Percentiles rank a stretch among this genome's conserved stretches.
phyloP scores from a whole-genome alignment of 371 early-diverging fungal genomes.

The Mucor racemosus region DNA sequence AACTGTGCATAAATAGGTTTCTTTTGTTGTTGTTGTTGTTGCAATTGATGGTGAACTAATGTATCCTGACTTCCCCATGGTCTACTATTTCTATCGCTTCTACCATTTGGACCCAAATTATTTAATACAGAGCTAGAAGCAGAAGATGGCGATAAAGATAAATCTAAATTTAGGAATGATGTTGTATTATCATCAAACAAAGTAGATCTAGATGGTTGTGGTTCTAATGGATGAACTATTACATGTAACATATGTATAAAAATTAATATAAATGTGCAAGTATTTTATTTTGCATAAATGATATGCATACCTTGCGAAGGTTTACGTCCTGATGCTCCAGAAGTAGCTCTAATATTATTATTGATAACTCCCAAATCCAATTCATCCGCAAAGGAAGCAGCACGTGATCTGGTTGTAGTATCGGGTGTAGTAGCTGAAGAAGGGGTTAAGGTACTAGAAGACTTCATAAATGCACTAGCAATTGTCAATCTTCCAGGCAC shows the following conservation, averaged over 20 bases:
- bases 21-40: constrained; percentile 27
- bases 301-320: constrained; percentile 9
- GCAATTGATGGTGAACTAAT: constrained; percentile 26
- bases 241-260: too few species aligned
- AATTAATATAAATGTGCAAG: too few species aligned
- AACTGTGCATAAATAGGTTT: constrained; percentile 33
- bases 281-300: not conserved
- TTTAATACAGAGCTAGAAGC: constrained; percentile 18
- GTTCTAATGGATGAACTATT: constrained; percentile 18
- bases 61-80: constrained; percentile 57
- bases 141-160: constrained; percentile 16
- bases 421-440: constrained; percentile 7
- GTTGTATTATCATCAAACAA: constrained; percentile 21
- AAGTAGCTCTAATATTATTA: not conserved
- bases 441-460: constrained; percentile 7
- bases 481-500: constrained; percentile 38
- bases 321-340: too few species aligned
- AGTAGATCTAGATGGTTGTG: not conserved
- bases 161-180: constrained; percentile 20
- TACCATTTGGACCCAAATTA: not conserved
- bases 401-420: constrained; percentile 18
- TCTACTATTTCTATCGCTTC: constrained; percentile 16
- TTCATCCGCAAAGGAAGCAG: constrained; percentile 26
- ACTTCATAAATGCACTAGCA: constrained; percentile 41
- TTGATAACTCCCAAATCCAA: constrained; percentile 13